Conservation (phyloP, 2,329 filamentous ascomycete genomes). For the Sporothrix variecibatus region DNA sequence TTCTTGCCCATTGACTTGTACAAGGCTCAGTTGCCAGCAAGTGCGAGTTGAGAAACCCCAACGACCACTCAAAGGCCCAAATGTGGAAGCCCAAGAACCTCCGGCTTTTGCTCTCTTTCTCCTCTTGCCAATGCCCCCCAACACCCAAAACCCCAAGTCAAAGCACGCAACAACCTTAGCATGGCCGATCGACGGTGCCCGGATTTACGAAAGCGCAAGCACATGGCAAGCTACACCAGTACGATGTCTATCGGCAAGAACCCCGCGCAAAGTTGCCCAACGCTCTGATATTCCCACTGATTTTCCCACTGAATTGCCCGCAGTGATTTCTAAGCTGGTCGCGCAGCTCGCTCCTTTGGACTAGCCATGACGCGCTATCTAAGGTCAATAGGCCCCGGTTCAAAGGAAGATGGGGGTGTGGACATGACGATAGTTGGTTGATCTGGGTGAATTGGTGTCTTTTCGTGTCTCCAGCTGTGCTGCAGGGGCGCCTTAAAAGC, state of each 20-base stretch:
- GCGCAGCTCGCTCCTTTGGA: not conserved
- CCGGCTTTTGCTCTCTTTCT: no score
- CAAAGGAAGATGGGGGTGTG: not conserved
- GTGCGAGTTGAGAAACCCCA: not conserved
- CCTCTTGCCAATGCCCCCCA: no score
- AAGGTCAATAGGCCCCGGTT: not conserved
- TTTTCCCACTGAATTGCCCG: not conserved
- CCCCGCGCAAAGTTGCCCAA: not conserved
- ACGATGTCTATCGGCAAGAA: not conserved
- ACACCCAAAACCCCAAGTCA: not conserved
- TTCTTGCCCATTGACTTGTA: not conserved
- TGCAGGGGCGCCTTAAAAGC: not conserved
- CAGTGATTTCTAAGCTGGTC: slow-evolving; percentile 12
- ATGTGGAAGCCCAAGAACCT: not conserved
- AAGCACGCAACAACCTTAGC: not conserved
- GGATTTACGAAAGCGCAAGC: not conserved
- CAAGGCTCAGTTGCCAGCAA: not conserved
- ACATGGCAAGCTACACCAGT: not conserved
- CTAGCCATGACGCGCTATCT: not conserved
- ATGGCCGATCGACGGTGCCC: not conserved
- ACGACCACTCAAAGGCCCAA: not conserved
- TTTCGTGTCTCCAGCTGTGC: not conserved
- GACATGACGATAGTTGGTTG: not conserved
- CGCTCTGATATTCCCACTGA: not conserved
- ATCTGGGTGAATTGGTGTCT: not conserved